Base-by-base conservation (phyloP, 2,329 filamentous ascomycete genomes). In the Celoporthe dispersa region DNA sequence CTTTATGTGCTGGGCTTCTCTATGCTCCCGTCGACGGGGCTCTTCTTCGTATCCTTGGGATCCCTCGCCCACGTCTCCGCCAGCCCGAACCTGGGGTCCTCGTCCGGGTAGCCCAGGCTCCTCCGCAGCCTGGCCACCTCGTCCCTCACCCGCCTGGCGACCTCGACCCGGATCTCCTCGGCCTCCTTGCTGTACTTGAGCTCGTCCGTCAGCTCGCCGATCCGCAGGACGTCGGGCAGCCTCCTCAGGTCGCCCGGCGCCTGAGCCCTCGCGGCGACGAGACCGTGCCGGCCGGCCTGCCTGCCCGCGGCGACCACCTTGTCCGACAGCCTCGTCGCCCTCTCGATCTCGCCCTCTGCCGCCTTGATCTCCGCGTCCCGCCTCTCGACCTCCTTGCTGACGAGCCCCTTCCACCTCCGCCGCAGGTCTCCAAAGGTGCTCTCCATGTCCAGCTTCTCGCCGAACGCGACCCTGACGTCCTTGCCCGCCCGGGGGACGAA, bases 61-160 rank as follows among this genome's bases (percentile, higher is more conserved):
- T 88, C 86, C 64, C 81, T 81, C 2, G 87, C 83, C 91, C 93
- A 98, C 1, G 94, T 97, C 80, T 95, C 92, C 0, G 92, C 93
- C 37, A 94, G 81, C 11, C 90, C 91, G 63, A 90, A 87, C 74
- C 92, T 66, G 0, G 92, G 90, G 75, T 97, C 93, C 74, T 97
- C 91, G 71, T 97, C 94, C 0, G 92, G 87, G 72, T 92, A 88
- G 0, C 94, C 94, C 70, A 92, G 82, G 60, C 86, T 86, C 73
- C 88, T 85, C 72, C 95, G 87, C 31, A 98, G 85, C 75, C 93
- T 93, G 66, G 95, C 81, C 2, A 99, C 91, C 78, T 97, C 92
- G 68, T 92, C 86, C 64, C 96, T 86, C 44, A 98, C 88, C 70
- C 91, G 87, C 78, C 86, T 85, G 1, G 95, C 94, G 64, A 95